Conservation (phyloP, 768 basidiomycete species). For the Rhodotorula diobovata region DNA sequence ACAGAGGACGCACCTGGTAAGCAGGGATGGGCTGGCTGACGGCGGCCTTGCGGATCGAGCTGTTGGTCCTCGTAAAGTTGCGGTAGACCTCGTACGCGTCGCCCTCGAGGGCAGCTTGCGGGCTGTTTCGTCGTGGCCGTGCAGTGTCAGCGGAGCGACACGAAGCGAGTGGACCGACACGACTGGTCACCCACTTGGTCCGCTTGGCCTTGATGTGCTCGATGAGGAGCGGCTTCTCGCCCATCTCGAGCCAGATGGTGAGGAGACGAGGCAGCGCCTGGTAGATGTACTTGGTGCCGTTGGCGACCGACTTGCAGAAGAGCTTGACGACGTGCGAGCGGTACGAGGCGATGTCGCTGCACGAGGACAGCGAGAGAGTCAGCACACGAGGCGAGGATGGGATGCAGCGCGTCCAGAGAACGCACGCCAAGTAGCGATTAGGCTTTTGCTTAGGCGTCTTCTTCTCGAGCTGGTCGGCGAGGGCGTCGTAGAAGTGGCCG, state of each 20-base stretch:
- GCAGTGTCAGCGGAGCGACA: neutral
- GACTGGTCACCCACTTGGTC: neutral
- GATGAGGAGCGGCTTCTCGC: conserved; percentile 55
- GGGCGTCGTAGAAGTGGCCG: conserved; percentile 74
- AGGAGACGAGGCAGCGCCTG: conserved; percentile 89
- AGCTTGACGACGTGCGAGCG: conserved; percentile 20
- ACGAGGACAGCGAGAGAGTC: neutral
- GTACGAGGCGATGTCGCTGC: neutral
- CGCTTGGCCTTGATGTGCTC: conserved; percentile 31
- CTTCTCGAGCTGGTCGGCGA: conserved; percentile 29
- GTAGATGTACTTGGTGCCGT: conserved; percentile 92
- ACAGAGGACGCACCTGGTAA: conserved; percentile 63
- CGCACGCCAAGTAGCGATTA: neutral
- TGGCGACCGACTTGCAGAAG: conserved; percentile 56
- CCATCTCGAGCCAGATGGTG: conserved; percentile 89
- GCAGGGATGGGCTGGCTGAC: conserved; percentile 58
- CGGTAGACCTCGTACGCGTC: conserved; percentile 11
- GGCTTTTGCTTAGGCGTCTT: conserved; percentile 2
- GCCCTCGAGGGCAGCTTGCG: neutral
- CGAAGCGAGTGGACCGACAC: neutral
- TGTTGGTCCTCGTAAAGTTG: neutral
- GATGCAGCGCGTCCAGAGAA: neutral
- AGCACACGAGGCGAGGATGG: neutral
- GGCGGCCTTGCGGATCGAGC: conserved; percentile 7
- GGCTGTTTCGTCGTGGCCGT: neutral